Conservation (phyloP, 495 filamentous ascomycete genomes). For the Aspergillus panamensis region DNA sequence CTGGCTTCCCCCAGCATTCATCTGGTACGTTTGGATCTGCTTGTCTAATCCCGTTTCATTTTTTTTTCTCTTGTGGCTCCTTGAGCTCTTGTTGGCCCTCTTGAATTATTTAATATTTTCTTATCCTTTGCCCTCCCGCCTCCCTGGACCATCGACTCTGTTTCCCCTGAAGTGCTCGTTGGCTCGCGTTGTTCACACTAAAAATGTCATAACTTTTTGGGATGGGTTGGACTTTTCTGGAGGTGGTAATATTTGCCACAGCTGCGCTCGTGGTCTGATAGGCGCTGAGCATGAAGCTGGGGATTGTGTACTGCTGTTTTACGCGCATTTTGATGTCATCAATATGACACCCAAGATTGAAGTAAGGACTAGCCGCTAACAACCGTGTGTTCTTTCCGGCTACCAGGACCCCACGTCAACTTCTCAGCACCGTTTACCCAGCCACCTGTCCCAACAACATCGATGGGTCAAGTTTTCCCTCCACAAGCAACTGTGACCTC, state of each 20-base stretch:
- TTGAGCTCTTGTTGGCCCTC: background rate
- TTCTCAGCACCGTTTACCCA: conserved; percentile 42
- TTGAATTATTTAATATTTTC: background rate
- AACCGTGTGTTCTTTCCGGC: conserved; percentile 17
- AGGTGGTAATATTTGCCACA: background rate
- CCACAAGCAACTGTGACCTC: conserved; percentile 27
- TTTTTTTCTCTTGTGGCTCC: conserved; percentile 14
- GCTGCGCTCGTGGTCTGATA: background rate
- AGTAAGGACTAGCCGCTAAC: conserved; percentile 23
- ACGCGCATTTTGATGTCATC: background rate
- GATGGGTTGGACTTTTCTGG: background rate
- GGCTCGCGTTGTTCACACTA: background rate
- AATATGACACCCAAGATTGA: background rate
- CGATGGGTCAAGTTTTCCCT: conserved; percentile 38
- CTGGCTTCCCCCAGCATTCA: conserved; percentile 39
- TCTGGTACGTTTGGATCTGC: conserved; percentile 34
- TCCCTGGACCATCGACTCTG: background rate
- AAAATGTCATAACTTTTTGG: background rate
- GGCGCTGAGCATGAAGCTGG: background rate
- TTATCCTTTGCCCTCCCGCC: conserved; percentile 7
- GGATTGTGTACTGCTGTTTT: background rate
- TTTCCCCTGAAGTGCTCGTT: conserved; percentile 1
- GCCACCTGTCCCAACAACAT: conserved; percentile 33
- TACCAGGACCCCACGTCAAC: conserved; percentile 40
- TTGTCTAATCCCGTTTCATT: conserved; percentile 12